A percentile compares a stretch with the other conserved stretches of the same genome.
Evolutionary conservation across 1,139 yeast species (phyloP).

Genomic region (Nakaseomyces sp.): DNA sequence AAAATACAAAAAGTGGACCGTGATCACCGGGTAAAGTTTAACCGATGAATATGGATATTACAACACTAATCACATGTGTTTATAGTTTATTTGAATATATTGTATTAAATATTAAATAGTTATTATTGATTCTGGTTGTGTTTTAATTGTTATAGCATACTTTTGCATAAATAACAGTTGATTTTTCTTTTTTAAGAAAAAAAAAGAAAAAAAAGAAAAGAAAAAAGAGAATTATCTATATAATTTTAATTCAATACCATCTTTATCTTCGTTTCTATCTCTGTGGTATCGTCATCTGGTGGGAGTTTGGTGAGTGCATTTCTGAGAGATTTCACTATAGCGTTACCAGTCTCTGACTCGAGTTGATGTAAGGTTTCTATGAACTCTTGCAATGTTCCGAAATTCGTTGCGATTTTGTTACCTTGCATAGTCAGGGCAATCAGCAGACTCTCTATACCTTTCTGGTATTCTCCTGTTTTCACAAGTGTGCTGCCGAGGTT

Average conservation of each 20-base stretch:
- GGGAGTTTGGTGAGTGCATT: constrained; percentile 2
- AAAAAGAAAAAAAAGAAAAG: not conserved
- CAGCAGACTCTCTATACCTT: constrained; percentile 1
- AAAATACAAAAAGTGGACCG: not conserved
- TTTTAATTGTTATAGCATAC: too few relatives aligned
- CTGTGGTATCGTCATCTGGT: not conserved
- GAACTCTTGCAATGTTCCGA: not conserved
- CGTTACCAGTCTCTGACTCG: not conserved
- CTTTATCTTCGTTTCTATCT: not conserved
- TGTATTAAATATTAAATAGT: too few relatives aligned
- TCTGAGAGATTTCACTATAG: constrained; percentile 1
- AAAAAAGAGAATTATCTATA: not conserved
- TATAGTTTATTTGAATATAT: too few relatives aligned
- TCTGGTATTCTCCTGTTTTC: constrained; percentile 2
- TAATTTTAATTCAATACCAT: not conserved
- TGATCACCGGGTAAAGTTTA: not conserved
- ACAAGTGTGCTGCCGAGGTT: constrained; percentile 5
- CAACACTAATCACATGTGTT: too few relatives aligned
- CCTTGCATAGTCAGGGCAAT: constrained; percentile 2
- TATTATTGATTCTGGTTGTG: too few relatives aligned
- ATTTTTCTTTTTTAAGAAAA: not conserved
- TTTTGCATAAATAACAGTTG: too few relatives aligned
- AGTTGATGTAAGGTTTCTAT: not conserved
- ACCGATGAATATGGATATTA: too few relatives aligned
- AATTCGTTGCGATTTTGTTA: not conserved